phyloP scores from a whole-genome alignment of 306 rosid species.

The Pachyrhizus erosus region DNA sequence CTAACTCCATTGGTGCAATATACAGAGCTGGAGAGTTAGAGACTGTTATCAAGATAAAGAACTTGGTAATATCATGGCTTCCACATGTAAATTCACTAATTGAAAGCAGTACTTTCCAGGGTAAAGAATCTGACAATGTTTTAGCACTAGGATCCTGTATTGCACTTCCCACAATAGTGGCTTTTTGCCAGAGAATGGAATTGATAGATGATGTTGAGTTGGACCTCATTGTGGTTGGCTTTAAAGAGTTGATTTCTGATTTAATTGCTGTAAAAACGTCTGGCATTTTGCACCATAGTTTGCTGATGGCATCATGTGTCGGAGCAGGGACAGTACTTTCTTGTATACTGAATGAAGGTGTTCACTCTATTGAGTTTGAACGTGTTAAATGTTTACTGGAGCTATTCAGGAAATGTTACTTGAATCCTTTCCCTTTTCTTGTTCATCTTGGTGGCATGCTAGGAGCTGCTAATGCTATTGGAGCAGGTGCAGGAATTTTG shows the following conservation, averaged over 20 bases:
- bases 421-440: conserved; percentile 69
- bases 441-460: conserved; percentile 93
- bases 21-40: conserved; percentile 76
- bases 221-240: conserved; percentile 62
- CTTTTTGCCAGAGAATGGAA: conserved; percentile 85
- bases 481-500: conserved; percentile 80
- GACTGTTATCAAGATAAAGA: conserved; percentile 77
- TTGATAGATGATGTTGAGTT: conserved; percentile 71
- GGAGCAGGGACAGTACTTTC: conserved; percentile 89
- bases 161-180: conserved; percentile 77
- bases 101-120: conserved; percentile 48
- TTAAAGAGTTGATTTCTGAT: conserved; percentile 73
- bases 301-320: conserved; percentile 86
- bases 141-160: conserved; percentile 89
- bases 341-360: conserved; percentile 71
- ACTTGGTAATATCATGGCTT: conserved; percentile 75
- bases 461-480: conserved; percentile 83
- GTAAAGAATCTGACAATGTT: conserved; percentile 52
- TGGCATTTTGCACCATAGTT: conserved; percentile 63
- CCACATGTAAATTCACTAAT: conserved; percentile 58
- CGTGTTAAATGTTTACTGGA: conserved; percentile 70
- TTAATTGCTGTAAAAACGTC: conserved; percentile 66
- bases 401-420: conserved; percentile 79
- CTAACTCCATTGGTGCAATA: conserved; percentile 68
- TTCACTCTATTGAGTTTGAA: conserved; percentile 67